Conservation (phyloP, 202 grass and related monocot species). For the Elaeis oleifera region DNA sequence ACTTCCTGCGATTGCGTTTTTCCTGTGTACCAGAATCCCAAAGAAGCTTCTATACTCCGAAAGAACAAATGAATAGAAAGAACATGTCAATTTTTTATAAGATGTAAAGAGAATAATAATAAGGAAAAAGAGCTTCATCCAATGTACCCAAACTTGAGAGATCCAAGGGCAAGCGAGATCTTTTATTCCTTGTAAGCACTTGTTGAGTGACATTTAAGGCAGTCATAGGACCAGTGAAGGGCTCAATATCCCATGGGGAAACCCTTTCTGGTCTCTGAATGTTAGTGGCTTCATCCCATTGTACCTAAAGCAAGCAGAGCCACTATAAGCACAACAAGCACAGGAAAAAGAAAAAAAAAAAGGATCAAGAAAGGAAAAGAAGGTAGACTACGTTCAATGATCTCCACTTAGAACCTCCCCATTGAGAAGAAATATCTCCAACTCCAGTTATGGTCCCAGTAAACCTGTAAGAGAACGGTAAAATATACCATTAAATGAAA, state of each 20-base stretch:
- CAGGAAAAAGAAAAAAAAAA: too few relatives aligned
- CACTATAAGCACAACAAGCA: conserved; percentile 1
- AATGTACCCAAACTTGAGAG: conserved; percentile 30
- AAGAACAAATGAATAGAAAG: conserved; percentile 1
- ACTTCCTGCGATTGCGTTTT: conserved; percentile 49
- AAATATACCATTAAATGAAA: neutral
- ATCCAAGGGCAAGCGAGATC: conserved; percentile 47
- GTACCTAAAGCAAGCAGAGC: conserved; percentile 31
- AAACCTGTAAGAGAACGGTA: conserved; percentile 45
- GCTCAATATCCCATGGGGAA: conserved; percentile 84
- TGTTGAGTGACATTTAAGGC: conserved; percentile 32
- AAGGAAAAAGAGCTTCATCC: conserved; percentile 2
- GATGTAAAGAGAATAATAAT: neutral
- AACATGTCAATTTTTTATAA: neutral
- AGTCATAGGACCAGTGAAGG: conserved; percentile 36
- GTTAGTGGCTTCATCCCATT: conserved; percentile 79
- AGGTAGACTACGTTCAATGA: conserved; percentile 40
- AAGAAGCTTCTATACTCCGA: conserved; percentile 35
- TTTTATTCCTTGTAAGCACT: conserved; percentile 43
- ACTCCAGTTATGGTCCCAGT: conserved; percentile 65
- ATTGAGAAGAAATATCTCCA: conserved; percentile 71
- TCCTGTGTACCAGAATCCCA: conserved; percentile 59
- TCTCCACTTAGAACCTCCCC: conserved; percentile 92
- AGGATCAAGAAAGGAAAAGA: neutral
- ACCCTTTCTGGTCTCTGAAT: conserved; percentile 61